phyloP scores from a whole-genome alignment of 192 early-diverging fungal genomes.

The Podila clonocystis region DNA sequence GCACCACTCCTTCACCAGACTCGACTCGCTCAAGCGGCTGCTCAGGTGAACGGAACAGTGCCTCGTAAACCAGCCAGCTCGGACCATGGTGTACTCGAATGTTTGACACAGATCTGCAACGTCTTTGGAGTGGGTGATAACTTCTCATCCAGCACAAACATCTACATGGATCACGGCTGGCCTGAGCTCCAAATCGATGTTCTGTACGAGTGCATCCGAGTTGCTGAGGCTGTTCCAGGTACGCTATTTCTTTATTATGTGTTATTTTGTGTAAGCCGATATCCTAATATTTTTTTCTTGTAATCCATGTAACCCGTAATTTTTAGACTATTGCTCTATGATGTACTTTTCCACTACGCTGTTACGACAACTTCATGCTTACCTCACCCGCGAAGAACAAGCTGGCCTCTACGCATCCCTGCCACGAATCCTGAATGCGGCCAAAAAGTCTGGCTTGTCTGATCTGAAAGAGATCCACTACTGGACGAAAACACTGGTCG shows the following conservation, averaged over 20 bases:
- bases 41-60: conserved; percentile 23
- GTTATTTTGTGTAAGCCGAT: not conserved
- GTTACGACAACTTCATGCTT: conserved; percentile 68
- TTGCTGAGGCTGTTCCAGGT: conserved; percentile 77
- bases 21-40: conserved; percentile 38
- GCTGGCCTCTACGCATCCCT: conserved; percentile 63
- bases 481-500: conserved; percentile 68
- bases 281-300: not conserved
- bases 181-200: conserved; percentile 81
- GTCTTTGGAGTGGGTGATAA: conserved; percentile 72
- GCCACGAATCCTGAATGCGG: conserved; percentile 62
- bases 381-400: conserved; percentile 75
- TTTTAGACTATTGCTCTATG: conserved; percentile 67
- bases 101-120: conserved; percentile 73
- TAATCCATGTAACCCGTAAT: too few relatives aligned
- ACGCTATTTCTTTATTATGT: conserved; percentile 1
- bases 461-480: conserved; percentile 58
- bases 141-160: conserved; percentile 19
- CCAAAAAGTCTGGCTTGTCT: conserved; percentile 61
- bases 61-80: conserved; percentile 6
- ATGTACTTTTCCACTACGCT: conserved; percentile 73
- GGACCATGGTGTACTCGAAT: conserved; percentile 68
- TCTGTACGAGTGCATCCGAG: conserved; percentile 76
- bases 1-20: conserved; percentile 52
- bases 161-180: conserved; percentile 71